Evolutionary conservation across 1,284 basidiomycete genomes (phyloP).

Genomic region (Cryptococcus sp.): DNA sequence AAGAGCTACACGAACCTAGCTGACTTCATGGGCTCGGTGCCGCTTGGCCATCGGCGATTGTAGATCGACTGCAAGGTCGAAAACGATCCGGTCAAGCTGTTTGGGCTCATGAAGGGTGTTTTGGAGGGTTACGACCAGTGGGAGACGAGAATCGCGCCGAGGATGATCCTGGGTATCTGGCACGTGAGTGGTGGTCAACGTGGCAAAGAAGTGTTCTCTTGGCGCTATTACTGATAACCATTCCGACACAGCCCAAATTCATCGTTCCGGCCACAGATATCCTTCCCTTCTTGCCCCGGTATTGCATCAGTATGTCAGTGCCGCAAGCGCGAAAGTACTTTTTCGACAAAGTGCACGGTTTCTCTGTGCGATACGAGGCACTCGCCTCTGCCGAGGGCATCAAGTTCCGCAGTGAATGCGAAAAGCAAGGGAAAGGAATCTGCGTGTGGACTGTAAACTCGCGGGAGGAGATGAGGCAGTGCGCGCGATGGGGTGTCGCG

Average conservation of each 20-base stretch:
- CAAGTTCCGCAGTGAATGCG: constrained; percentile 77
- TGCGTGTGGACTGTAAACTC: constrained; percentile 98
- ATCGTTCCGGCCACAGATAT: constrained; percentile 70
- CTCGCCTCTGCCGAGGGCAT: constrained; percentile 69
- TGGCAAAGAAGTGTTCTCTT: too few relatives aligned
- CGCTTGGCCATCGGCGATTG: constrained; percentile 10
- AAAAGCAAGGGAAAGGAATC: constrained; percentile 75
- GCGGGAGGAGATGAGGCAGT: constrained; percentile 91
- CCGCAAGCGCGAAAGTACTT: constrained; percentile 78
- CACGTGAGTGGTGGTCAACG: constrained; percentile 36
- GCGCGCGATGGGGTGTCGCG: constrained; percentile 84
- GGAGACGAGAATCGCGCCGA: constrained; percentile 78
- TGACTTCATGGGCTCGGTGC: constrained; percentile 34
- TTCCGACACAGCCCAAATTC: constrained; percentile 79
- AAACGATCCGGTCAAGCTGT: constrained; percentile 85
- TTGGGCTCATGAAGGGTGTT: constrained; percentile 75
- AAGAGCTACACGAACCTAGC: background rate
- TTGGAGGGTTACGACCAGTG: constrained; percentile 72
- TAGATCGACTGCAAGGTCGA: constrained; percentile 69
- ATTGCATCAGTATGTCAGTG: constrained; percentile 74
- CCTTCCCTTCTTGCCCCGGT: constrained; percentile 79
- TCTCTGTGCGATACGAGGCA: constrained; percentile 78
- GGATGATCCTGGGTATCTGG: constrained; percentile 76
- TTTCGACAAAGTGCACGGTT: constrained; percentile 84
- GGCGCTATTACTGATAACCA: background rate